phyloP scores from a whole-genome alignment of 805 yeast species.

The Saturnispora silvae region DNA sequence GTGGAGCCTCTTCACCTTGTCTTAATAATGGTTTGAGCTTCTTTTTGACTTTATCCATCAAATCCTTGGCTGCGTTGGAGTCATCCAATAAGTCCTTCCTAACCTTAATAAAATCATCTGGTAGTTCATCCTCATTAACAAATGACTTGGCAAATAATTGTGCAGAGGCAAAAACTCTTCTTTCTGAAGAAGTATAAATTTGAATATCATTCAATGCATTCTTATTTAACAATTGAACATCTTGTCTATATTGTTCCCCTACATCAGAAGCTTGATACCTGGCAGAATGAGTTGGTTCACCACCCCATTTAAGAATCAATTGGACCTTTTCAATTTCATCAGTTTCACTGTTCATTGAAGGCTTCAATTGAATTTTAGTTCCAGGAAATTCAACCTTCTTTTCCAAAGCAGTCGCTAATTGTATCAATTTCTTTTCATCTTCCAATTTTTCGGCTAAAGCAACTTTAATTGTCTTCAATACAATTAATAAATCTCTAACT shows the following conservation, averaged over 20 bases:
- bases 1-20: slow-evolving; percentile 94
- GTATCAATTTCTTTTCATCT: slow-evolving; percentile 65
- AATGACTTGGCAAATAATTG: slow-evolving; percentile 71
- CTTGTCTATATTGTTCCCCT: slow-evolving; percentile 93
- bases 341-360: slow-evolving; percentile 51
- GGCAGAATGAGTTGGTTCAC: slow-evolving; percentile 98
- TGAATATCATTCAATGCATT: slow-evolving; percentile 77
- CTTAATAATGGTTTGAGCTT: slow-evolving; percentile 87
- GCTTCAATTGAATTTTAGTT: slow-evolving; percentile 91
- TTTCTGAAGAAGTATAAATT: slow-evolving; percentile 84
- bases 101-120: slow-evolving; percentile 69
- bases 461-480: slow-evolving; percentile 68
- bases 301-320: slow-evolving; percentile 96
- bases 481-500: slow-evolving; percentile 74
- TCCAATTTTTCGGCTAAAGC: slow-evolving; percentile 76
- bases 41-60: slow-evolving; percentile 96
- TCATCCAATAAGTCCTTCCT: slow-evolving; percentile 91
- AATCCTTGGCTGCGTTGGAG: slow-evolving; percentile 93
- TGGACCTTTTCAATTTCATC: slow-evolving; percentile 87
- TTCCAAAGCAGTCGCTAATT: slow-evolving; percentile 72
- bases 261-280: slow-evolving; percentile 87
- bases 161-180: slow-evolving; percentile 90
- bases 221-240: slow-evolving; percentile 73
- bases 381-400: slow-evolving; percentile 90
- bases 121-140: slow-evolving; percentile 57